Evolutionary conservation across 257 asterid genomes (phyloP).

Genomic region (Anisodus acutangulus): DNA sequence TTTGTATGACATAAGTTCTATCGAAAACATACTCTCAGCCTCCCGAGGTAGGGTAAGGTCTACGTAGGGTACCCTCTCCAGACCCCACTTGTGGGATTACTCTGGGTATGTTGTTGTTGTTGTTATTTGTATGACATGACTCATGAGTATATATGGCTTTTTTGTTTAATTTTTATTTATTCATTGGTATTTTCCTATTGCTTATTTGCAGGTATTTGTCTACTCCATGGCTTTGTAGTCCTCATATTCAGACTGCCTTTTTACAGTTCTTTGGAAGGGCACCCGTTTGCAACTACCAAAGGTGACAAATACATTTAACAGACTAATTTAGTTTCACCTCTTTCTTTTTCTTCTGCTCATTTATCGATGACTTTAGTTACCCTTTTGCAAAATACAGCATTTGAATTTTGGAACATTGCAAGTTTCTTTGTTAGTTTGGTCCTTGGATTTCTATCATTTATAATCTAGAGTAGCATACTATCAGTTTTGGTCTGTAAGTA

Average conservation of each 20-base stretch:
- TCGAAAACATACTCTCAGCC: no score
- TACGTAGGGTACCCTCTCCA: no score
- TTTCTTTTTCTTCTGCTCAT: neutral
- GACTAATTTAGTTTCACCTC: conserved; percentile 1
- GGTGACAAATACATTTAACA: conserved; percentile 49
- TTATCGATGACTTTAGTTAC: neutral
- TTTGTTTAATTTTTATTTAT: neutral
- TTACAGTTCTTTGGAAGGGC: conserved; percentile 72
- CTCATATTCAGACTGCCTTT: conserved; percentile 84
- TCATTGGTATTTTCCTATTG: neutral
- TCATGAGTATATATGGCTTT: neutral
- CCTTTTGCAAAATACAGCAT: neutral
- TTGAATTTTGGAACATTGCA: neutral
- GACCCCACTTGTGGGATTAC: no score
- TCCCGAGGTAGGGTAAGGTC: no score
- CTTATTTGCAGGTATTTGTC: conserved; percentile 59
- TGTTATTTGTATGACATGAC: no score
- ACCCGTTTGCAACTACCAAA: conserved; percentile 64
- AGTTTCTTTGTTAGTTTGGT: neutral
- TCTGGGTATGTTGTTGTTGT: no score
- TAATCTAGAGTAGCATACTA: neutral
- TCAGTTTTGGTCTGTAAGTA: neutral
- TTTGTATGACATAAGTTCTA: neutral
- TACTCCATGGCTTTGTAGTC: conserved; percentile 93
- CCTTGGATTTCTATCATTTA: neutral